Evolutionary conservation across 2,329 filamentous ascomycete genomes (phyloP), one percentile per base, ranked within the genome.

Genomic region (Neurospora sp.): DNA sequence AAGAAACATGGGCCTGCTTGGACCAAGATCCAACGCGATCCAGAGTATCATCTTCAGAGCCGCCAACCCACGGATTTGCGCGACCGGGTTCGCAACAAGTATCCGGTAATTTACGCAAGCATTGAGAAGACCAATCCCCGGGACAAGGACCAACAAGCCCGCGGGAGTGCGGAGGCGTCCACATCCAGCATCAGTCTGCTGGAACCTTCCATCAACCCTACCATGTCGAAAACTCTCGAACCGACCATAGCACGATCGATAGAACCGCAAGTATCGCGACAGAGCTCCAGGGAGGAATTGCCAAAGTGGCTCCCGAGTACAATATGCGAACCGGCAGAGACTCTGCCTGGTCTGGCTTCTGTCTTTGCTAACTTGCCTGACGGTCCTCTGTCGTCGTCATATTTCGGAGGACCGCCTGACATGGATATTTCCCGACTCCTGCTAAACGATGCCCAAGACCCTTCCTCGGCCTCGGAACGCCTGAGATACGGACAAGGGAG

Each of bases 21-120:
- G 88, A 89, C 87, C 68, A 87, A 85, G 76, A 90, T 90, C 23
- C 87, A 89, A 75, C 83, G 87, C 41, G 87, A 90, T 71, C 78
- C 84, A 15, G 81, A 81, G 37, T 89, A 87, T 77, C 81, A 87
- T 71, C 79, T 90, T n/a, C 83, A 84, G 4, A 85, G 77, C 70
- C 81, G 88, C 65, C 86, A 88, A 72, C 87, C 88, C 1, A 90
- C 88, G 0, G 88, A 90, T 74, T 77, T 90, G 68, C 82, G 88
- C 71, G 88, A 90, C 72, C 83, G 88, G 28, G 83, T 89, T 39
- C 84, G 88, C 62, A 90, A 90, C 78, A 89, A 88, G 74, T 88
- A 88, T 73, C 86, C 87, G 3, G 83, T 84, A 15, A 84, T 86
- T 39, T 89, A 87, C 74, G 81, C 83, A 33, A 80, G 81, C 69